A percentile compares a stretch with the other conserved stretches of the same genome.
Evolutionary conservation across 148 eudicot genomes (phyloP).

Genomic region (Rhododendron mucronatum): DNA sequence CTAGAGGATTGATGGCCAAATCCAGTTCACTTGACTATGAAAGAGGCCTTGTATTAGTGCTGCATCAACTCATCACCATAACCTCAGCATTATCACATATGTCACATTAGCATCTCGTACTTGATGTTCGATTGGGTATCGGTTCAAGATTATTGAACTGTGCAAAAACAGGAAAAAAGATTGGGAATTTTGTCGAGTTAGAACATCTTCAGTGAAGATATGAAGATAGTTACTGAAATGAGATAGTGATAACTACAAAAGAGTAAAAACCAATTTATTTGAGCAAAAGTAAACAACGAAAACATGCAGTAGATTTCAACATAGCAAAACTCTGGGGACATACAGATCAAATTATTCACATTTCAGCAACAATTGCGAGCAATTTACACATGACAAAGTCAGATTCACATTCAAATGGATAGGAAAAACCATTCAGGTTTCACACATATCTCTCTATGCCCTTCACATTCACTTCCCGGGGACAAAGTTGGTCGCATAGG

Average conservation of each 20-base stretch:
- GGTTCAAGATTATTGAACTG: too few species aligned
- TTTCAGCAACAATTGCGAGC: neutral
- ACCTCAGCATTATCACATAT: too few species aligned
- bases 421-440: neutral
- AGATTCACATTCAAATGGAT: neutral
- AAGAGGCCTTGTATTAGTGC: neutral
- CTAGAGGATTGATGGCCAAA: neutral
- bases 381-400: neutral
- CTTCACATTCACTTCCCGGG: conserved; percentile 25
- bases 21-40: neutral
- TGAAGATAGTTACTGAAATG: neutral
- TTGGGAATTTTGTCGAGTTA: neutral
- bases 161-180: too few species aligned
- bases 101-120: too few species aligned
- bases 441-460: neutral
- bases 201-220: neutral
- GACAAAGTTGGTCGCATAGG: conserved; percentile 31
- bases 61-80: too few species aligned
- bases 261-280: neutral
- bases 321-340: neutral
- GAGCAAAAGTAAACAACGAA: neutral
- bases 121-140: too few species aligned
- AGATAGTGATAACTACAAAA: too few species aligned
- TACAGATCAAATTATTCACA: neutral
- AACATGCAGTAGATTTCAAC: too few species aligned